phyloP scores from a whole-genome alignment of 306 rosid species.

The Argentina anserina region DNA sequence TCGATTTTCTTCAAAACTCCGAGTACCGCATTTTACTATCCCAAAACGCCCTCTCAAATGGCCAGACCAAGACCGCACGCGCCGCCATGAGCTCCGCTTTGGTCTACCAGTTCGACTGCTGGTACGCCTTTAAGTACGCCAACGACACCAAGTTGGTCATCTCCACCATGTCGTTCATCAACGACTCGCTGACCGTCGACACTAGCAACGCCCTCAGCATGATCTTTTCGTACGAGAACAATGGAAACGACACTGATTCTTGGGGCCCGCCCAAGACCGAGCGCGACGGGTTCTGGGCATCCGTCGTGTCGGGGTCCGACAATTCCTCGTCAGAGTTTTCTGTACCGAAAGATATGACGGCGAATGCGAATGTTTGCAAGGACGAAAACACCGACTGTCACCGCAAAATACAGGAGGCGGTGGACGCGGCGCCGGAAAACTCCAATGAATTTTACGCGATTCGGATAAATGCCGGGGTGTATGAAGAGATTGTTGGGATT shows the following conservation, averaged over 20 bases:
- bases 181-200: conserved; percentile 19
- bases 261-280: conserved; percentile 65
- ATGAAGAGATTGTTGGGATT: conserved; percentile 68
- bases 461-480: conserved; percentile 59
- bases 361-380: conserved; percentile 60
- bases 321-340: not conserved
- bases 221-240: conserved; percentile 47
- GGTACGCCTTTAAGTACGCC: conserved; percentile 63
- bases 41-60: conserved; percentile 4
- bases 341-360: conserved; percentile 38
- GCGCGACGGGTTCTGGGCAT: conserved; percentile 68
- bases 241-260: conserved; percentile 39
- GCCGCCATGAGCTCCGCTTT: conserved; percentile 74
- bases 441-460: conserved; percentile 45
- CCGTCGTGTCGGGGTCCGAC: conserved; percentile 11
- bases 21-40: not conserved
- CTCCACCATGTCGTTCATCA: conserved; percentile 57
- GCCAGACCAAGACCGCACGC: conserved; percentile 49
- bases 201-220: conserved; percentile 75
- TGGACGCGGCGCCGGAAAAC: conserved; percentile 51
- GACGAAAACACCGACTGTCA: conserved; percentile 22
- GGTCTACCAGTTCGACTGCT: conserved; percentile 69
- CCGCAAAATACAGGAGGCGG: conserved; percentile 66
- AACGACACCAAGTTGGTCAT: conserved; percentile 57
- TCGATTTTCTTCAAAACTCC: not conserved